Evolutionary conservation across 2,329 filamentous ascomycete genomes (phyloP).

Genomic region (Lasiodiplodia sp.): DNA sequence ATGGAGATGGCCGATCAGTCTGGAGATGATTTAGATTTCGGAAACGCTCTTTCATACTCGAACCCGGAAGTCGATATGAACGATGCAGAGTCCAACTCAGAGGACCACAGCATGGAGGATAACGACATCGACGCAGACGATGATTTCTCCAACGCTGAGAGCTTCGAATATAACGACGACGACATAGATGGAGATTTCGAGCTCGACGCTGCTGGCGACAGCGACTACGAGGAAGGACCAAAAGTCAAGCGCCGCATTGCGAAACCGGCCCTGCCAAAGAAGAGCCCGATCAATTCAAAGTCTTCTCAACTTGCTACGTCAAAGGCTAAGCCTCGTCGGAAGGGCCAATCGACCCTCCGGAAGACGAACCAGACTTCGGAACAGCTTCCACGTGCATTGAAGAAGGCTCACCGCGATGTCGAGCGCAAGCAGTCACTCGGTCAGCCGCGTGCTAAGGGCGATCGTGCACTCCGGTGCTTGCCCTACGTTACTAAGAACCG

Average conservation of each 20-base stretch:
- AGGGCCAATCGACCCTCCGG: not conserved
- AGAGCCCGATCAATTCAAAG: not conserved
- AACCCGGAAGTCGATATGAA: not conserved
- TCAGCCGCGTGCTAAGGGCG: not conserved
- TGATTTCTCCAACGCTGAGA: not conserved
- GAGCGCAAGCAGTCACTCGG: not conserved
- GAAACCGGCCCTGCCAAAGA: not conserved
- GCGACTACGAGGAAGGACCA: conserved; percentile 1
- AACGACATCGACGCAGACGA: not conserved
- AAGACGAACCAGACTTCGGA: not conserved
- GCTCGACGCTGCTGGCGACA: conserved; percentile 18
- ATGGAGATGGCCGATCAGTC: not conserved
- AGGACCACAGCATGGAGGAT: not conserved
- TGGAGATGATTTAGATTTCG: not conserved
- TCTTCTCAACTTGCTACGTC: not conserved
- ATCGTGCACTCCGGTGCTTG: conserved; percentile 3
- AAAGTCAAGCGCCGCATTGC: not conserved
- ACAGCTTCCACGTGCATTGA: not conserved
- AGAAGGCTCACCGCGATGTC: conserved; percentile 5
- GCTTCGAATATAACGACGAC: not conserved
- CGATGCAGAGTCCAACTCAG: too few species aligned
- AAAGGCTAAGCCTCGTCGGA: not conserved
- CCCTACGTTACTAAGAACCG: conserved; percentile 16
- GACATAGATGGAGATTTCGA: conserved; percentile 3
- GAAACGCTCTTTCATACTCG: not conserved